Base-by-base conservation (phyloP, 495 filamentous ascomycete species). In the Acidiella bohemica region DNA sequence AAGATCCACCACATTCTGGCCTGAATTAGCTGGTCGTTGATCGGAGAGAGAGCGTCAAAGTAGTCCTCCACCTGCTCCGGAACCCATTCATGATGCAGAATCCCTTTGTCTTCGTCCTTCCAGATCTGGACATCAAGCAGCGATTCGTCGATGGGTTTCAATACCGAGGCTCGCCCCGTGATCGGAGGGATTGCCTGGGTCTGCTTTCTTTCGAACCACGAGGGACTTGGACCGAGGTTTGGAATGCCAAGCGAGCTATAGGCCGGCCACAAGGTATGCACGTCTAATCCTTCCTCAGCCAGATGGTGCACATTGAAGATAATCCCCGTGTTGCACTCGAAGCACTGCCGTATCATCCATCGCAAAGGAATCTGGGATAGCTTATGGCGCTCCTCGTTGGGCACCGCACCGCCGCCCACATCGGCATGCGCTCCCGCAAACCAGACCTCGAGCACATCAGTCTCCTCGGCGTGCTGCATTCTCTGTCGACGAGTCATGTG, bases 361-460 rank as follows among this genome's bases (percentile, higher is more conserved):
- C 60, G 59, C 0, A 64, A 54, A 1, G 60, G 66, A n/a, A n/a
- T n/a, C n/a, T n/a, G n/a, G n/a, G n/a, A 65, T 17, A 72, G 66
- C 42, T 70, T 63, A 25, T 65, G 67, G 40, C 62, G 60, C 36
- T 56, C 58, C 14, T 54, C 47, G 49, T 55, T 55, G 2, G 37
- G 13, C 7, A 55, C 52, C 0, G 52, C 52, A 43, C 60, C 60
- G 14, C 60, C 59, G 10, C 60, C 59, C 16, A 61, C 51, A 38
- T 63, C 60, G 8, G 49, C 47, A 39, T 59, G 60, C 0, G 46
- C 50, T 0, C 60, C 59, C 26, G 45, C 49, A 39, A 63, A 63
- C 60, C 59, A 61, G 18, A 62, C 60, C 42, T 62, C 60, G 5
- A 46, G 41, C 3, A 55, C 56, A 27, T 63, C 53, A 5, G 60